Conservation (phyloP, 225 moss, liverwort and hornwort genomes). For the Pseudoscleropodium purum region DNA sequence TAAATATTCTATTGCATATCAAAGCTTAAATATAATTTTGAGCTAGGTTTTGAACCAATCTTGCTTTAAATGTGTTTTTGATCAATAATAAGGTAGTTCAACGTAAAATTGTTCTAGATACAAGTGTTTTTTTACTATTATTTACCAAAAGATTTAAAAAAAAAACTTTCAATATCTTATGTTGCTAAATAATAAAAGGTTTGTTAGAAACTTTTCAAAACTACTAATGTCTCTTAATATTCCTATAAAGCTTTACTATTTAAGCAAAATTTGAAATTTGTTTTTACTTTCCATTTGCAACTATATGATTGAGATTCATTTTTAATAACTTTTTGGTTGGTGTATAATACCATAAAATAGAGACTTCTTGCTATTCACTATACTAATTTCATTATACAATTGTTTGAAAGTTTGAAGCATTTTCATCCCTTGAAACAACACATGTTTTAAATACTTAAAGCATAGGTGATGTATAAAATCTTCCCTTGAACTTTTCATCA, state of each 20-base stretch:
- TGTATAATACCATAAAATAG: neutral
- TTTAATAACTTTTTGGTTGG: neutral
- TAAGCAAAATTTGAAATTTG: neutral
- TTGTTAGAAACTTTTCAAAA: neutral
- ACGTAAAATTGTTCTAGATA: neutral
- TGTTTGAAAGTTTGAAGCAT: neutral
- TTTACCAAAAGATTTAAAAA: rapidly evolving
- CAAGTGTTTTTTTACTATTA: neutral
- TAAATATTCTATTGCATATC: neutral
- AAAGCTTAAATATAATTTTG: neutral
- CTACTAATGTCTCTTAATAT: neutral
- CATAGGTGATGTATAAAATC: neutral
- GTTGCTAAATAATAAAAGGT: neutral
- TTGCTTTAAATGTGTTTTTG: neutral
- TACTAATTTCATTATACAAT: neutral
- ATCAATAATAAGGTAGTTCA: neutral
- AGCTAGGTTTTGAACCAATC: neutral
- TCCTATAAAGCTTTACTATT: neutral
- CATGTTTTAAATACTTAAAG: neutral
- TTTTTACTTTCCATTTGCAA: neutral
- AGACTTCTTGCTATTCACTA: neutral
- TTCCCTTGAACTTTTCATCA: neutral
- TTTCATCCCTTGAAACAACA: neutral
- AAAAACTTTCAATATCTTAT: no score
- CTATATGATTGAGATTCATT: neutral